Evolutionary conservation across 2,329 filamentous ascomycete species (phyloP).

Genomic region (Lecanosticta acicola): DNA sequence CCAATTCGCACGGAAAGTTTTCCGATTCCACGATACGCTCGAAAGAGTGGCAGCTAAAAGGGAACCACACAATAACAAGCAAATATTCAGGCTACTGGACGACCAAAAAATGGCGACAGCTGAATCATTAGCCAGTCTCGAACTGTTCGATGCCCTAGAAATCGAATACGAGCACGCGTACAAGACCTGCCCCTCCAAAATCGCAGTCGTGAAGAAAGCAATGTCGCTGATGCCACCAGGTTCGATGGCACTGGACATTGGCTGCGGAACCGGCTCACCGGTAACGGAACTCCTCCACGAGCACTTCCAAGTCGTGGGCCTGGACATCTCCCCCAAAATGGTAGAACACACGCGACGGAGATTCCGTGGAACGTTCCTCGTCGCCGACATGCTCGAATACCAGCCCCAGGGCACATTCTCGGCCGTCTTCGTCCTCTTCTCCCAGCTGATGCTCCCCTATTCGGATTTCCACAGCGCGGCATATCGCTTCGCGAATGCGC

Average conservation of each 20-base stretch:
- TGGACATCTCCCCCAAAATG: slow-evolving; percentile 32
- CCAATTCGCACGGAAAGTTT: too few relatives aligned
- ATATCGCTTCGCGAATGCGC: slow-evolving; percentile 20
- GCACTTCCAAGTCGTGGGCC: slow-evolving; percentile 27
- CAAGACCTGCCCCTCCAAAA: slow-evolving; percentile 26
- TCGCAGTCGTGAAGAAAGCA: slow-evolving; percentile 10
- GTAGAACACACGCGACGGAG: slow-evolving; percentile 20
- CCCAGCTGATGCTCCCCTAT: slow-evolving; percentile 27
- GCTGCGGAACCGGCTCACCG: slow-evolving; percentile 32
- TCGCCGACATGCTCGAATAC: slow-evolving; percentile 27
- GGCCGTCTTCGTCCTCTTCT: slow-evolving; percentile 30
- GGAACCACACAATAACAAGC: too few relatives aligned
- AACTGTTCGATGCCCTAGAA: slow-evolving; percentile 20
- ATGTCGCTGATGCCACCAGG: slow-evolving; percentile 7
- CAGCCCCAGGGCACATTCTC: slow-evolving; percentile 21
- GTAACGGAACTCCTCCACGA: slow-evolving; percentile 27
- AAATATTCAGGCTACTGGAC: too few relatives aligned
- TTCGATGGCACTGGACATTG: slow-evolving; percentile 17
- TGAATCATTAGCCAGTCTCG: background rate
- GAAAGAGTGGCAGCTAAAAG: too few relatives aligned
- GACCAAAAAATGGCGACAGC: background rate
- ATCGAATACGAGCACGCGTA: slow-evolving; percentile 30
- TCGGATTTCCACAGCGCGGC: slow-evolving; percentile 24
- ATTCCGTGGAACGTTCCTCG: slow-evolving; percentile 20
- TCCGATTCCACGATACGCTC: too few relatives aligned